phyloP scores from a whole-genome alignment of 768 basidiomycete genomes.

The Pulveroboletus sp. region DNA sequence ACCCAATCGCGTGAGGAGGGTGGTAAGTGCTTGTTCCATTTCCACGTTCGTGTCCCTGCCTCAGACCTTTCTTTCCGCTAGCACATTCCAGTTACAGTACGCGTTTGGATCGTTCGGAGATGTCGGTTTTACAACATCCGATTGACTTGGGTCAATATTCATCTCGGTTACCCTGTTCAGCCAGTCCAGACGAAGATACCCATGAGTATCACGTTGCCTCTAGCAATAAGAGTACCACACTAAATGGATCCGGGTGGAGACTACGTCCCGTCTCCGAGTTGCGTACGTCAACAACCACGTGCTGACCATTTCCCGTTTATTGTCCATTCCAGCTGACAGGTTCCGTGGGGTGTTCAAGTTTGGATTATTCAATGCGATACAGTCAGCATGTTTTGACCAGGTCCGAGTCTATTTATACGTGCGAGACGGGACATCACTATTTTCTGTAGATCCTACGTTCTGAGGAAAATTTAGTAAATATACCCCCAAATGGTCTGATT shows the following conservation, averaged over 20 bases:
- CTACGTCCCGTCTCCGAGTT: conserved; percentile 71
- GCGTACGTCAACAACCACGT: conserved; percentile 39
- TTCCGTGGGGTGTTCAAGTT: conserved; percentile 84
- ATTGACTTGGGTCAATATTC: not conserved
- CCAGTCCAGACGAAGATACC: not conserved
- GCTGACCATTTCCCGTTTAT: conserved; percentile 1
- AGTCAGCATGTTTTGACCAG: conserved; percentile 74
- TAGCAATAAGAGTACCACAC: conserved; percentile 20
- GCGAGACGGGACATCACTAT: not conserved
- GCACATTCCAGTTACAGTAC: conserved; percentile 1
- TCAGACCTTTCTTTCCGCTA: conserved; percentile 2
- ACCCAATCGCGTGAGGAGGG: not conserved
- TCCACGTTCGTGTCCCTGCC: not conserved
- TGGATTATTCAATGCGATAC: conserved; percentile 86
- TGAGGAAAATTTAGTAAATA: conserved; percentile 58
- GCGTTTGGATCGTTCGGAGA: not conserved
- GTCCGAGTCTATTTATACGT: conserved; percentile 34
- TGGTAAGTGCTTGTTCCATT: conserved; percentile 5
- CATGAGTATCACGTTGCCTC: not conserved
- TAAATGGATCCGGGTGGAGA: conserved; percentile 41
- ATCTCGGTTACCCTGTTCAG: not conserved
- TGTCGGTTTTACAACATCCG: not conserved
- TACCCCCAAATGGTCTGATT: not conserved
- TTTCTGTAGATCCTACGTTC: conserved; percentile 49
- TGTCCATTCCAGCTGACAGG: conserved; percentile 58